These are phyloP conservation scores for Geum urbanum DNA, from an alignment of 306 rosid species.

Conservation along the genomic window DNA sequence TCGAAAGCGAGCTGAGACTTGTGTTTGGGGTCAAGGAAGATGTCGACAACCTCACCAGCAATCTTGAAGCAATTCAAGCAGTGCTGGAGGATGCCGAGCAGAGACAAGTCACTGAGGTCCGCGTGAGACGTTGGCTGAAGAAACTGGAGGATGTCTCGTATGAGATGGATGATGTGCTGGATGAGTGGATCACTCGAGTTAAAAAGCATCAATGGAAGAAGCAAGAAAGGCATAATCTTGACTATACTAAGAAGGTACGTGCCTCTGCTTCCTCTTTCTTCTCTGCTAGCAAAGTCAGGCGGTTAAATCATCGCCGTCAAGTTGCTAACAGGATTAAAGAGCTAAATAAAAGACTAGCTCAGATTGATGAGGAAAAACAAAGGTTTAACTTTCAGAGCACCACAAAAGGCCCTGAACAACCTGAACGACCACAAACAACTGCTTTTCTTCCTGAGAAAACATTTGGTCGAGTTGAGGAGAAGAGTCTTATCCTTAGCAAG, in stretches of 20 bases:
- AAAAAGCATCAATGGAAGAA: background rate
- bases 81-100: constrained; percentile 3
- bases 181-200: background rate
- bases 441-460: background rate
- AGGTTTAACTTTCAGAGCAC: background rate
- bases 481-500: background rate
- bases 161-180: background rate
- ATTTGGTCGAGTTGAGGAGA: background rate
- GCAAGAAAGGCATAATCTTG: background rate
- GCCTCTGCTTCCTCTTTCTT: too few species aligned
- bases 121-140: background rate
- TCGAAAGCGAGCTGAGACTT: background rate
- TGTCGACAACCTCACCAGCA: background rate
- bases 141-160: background rate
- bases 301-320: too few species aligned
- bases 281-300: too few species aligned
- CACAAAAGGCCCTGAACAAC: background rate
- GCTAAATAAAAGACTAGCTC: background rate
- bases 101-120: background rate
- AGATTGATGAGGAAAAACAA: background rate
- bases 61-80: background rate
- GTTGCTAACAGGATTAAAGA: background rate
- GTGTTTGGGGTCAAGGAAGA: background rate
- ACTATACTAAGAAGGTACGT: too few species aligned
- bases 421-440: background rate